Evolutionary conservation across 75 land plant genomes (phyloP).

Genomic region (Larix kaempferi): DNA sequence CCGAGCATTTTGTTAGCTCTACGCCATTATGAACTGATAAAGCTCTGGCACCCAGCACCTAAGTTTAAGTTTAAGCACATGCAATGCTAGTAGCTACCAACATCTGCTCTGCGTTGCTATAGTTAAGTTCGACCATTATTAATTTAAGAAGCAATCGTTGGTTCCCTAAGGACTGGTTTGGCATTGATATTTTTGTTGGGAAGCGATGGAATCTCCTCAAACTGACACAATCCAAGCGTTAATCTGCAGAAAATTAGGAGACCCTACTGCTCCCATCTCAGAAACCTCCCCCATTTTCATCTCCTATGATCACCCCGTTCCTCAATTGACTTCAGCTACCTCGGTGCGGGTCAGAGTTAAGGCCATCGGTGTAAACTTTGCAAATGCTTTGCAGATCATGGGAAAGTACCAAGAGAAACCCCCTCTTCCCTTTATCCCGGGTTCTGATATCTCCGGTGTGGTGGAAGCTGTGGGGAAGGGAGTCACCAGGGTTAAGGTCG

Average conservation of each 20-base stretch:
- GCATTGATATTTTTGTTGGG: too few species aligned
- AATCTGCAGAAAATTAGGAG: conserved; percentile 49
- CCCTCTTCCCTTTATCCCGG: conserved; percentile 80
- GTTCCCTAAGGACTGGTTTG: too few species aligned
- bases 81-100: too few species aligned
- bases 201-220: conserved; percentile 14
- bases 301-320: conserved; percentile 42
- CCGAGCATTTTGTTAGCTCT: too few species aligned
- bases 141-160: too few species aligned
- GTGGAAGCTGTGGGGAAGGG: conserved; percentile 62
- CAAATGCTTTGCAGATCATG: conserved; percentile 63
- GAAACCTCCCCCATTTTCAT: conserved; percentile 46
- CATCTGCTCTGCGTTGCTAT: too few species aligned
- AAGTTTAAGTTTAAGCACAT: too few species aligned
- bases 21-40: too few species aligned
- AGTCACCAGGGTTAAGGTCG: conserved; percentile 60
- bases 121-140: too few species aligned
- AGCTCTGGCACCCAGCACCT: too few species aligned
- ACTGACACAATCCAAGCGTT: conserved; percentile 44
- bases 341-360: conserved; percentile 57
- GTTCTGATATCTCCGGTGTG: conserved; percentile 87
- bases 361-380: conserved; percentile 82
- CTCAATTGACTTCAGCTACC: conserved; percentile 49
- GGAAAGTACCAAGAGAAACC: conserved; percentile 95
- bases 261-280: conserved; percentile 53